Evolutionary conservation across 495 filamentous ascomycete genomes (phyloP).

Genomic region (Aspergillus avenaceus): DNA sequence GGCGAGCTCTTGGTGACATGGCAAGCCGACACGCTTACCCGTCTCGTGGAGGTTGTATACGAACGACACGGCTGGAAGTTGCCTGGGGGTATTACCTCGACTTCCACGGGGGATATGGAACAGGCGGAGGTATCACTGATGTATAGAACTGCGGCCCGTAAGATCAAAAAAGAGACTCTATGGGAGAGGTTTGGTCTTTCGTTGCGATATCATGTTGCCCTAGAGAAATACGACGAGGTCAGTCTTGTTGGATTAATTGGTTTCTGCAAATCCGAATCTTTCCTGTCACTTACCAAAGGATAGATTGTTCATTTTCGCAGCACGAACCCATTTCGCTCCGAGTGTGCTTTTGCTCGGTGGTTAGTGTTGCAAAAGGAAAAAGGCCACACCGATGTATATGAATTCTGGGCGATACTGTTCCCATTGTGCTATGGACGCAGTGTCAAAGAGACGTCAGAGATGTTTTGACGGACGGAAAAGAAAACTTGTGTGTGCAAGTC

Average conservation of each 20-base stretch:
- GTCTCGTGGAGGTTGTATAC: slow-evolving; percentile 34
- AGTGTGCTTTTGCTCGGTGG: slow-evolving; percentile 32
- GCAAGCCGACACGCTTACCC: slow-evolving; percentile 38
- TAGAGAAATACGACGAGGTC: slow-evolving; percentile 33
- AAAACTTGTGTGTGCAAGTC: too few relatives aligned
- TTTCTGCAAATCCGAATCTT: not conserved
- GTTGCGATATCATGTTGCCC: slow-evolving; percentile 20
- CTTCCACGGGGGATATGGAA: slow-evolving; percentile 9
- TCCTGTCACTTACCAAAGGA: not conserved
- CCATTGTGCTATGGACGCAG: slow-evolving; percentile 33
- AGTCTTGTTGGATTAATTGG: slow-evolving; percentile 3
- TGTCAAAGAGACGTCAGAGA: slow-evolving; percentile 26
- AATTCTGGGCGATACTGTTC: slow-evolving; percentile 35
- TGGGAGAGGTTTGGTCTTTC: slow-evolving; percentile 23
- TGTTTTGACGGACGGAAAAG: slow-evolving; percentile 14
- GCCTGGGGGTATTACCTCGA: slow-evolving; percentile 16
- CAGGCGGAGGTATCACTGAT: slow-evolving; percentile 20
- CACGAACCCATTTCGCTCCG: slow-evolving; percentile 27
- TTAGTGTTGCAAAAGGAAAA: slow-evolving; percentile 23
- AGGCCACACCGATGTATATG: slow-evolving; percentile 18
- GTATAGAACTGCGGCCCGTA: slow-evolving; percentile 25
- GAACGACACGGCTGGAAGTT: slow-evolving; percentile 21
- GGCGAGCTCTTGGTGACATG: slow-evolving; percentile 30
- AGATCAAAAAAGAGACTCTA: slow-evolving; percentile 20
- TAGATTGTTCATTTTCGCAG: slow-evolving; percentile 35